Evolutionary conservation across 768 basidiomycete genomes (phyloP).

Genomic region (Tricholoma flavovirens): DNA sequence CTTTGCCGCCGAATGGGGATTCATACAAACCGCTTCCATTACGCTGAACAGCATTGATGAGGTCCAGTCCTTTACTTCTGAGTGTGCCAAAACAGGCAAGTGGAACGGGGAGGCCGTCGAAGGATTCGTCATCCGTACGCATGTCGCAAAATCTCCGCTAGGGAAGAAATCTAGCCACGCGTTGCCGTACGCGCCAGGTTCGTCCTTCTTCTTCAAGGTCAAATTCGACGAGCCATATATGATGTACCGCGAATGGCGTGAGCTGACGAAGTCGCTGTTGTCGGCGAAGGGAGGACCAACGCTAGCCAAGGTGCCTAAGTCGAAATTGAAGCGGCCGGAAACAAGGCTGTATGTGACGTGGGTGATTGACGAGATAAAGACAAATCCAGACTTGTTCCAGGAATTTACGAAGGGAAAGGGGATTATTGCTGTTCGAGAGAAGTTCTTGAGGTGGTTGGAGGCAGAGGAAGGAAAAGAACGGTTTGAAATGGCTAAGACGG

Average conservation of each 20-base stretch:
- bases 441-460: constrained; percentile 67
- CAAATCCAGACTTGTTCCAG: constrained; percentile 53
- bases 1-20: constrained; percentile 89
- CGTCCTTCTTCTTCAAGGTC: constrained; percentile 97
- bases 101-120: constrained; percentile 87
- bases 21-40: constrained; percentile 69
- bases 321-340: constrained; percentile 71
- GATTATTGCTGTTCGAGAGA: constrained; percentile 77
- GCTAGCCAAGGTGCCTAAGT: constrained; percentile 44
- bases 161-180: constrained; percentile 18
- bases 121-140: constrained; percentile 89
- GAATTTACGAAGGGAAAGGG: constrained; percentile 69
- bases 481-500: constrained; percentile 24
- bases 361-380: constrained; percentile 72
- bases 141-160: constrained; percentile 42
- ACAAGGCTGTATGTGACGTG: constrained; percentile 76
- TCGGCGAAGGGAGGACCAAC: constrained; percentile 22
- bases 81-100: constrained; percentile 57
- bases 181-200: constrained; percentile 70
- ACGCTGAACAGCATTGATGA: constrained; percentile 55
- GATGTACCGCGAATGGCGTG: constrained; percentile 98
- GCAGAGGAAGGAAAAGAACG: constrained; percentile 39
- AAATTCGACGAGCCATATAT: constrained; percentile 99
- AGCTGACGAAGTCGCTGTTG: constrained; percentile 80
- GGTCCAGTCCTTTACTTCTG: constrained; percentile 68